These are phyloP conservation scores for Chaetomiaceae sp. DNA, from an alignment of 2,329 filamentous ascomycete species.

Conservation along the genomic window DNA sequence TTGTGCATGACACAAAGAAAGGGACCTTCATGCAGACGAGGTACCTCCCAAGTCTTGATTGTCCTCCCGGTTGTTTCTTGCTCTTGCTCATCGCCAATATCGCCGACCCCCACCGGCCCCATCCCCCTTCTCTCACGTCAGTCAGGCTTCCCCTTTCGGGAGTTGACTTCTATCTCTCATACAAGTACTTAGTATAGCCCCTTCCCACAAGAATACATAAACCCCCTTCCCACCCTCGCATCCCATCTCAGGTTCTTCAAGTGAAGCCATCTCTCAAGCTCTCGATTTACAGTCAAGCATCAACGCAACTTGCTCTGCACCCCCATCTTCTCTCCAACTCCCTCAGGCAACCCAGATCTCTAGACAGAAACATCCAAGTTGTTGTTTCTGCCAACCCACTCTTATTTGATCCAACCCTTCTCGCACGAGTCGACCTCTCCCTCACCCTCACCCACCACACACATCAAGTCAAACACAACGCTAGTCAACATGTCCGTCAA, in stretches of 20 bases:
- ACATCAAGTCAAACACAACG: too few relatives aligned
- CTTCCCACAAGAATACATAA: constrained; percentile 12
- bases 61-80: neutral
- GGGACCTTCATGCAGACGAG: neutral
- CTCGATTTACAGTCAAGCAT: neutral
- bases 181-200: neutral
- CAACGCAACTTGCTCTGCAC: neutral
- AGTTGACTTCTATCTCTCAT: constrained; percentile 4
- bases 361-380: too few relatives aligned
- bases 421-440: too few relatives aligned
- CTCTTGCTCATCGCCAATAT: too few relatives aligned
- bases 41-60: constrained; percentile 6
- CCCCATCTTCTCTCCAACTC: neutral
- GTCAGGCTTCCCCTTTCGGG: constrained; percentile 12
- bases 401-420: too few relatives aligned
- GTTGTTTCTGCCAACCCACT: too few relatives aligned
- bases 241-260: neutral
- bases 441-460: neutral
- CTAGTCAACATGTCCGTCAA: constrained; percentile 38
- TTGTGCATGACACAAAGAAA: neutral
- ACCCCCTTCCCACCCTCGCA: neutral
- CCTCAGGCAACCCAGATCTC: too few relatives aligned
- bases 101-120: constrained; percentile 1
- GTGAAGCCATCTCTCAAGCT: neutral
- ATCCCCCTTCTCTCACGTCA: constrained; percentile 11